Base-by-base conservation (phyloP, 495 filamentous ascomycete species). In the Daldinia childiae region DNA sequence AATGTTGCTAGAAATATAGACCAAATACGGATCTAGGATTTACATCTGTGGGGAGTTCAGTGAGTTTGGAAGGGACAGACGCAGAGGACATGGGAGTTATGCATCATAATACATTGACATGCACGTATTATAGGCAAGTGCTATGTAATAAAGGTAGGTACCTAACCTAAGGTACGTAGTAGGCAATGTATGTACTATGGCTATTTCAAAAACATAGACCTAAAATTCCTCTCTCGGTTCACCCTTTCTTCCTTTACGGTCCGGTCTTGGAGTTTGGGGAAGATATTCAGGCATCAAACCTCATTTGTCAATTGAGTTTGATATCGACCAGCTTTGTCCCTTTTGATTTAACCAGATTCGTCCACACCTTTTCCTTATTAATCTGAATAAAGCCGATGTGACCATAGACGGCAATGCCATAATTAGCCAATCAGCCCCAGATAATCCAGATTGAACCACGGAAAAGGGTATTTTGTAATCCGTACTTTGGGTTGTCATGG, bases 341-440 rank as follows among this genome's bases (percentile, higher is more conserved):
- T 65, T 21, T 68, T 3, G 48, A 73, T 65, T 73, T 67, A 73
- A 65, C 64, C 70, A 64, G 19, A 68, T 73, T 60, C 41, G 56
- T 51, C 7, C 58, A 39, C 29, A 58, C 56, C n/a, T 66, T 55
- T 60, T 34, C 38, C 58, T 72, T 38, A 61, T 68, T 36, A 64
- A 64, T 59, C 36, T 62, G 57, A 69, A 64, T 69, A 66, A 45
- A 63, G 51, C 66, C 66, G 65, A 69, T 73, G 65, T 41, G 41
- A 69, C 66, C 39, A 34, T 55, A 48, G 61, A 63, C 51, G 66
- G 62, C 50, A 27, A 62, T 65, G 61, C 57, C 50, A 72, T 48
- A 69, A 62, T 62, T 73, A 62, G 45, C 66, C 66, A 73, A 73
- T 69, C 62, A 66, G 36, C 52, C 62, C 58, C 61, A 57, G 58